Percentiles rank a stretch among this genome's conserved stretches.
Evolutionary conservation across 768 basidiomycete species (phyloP).

Genomic region (Lyophyllum atratum): DNA sequence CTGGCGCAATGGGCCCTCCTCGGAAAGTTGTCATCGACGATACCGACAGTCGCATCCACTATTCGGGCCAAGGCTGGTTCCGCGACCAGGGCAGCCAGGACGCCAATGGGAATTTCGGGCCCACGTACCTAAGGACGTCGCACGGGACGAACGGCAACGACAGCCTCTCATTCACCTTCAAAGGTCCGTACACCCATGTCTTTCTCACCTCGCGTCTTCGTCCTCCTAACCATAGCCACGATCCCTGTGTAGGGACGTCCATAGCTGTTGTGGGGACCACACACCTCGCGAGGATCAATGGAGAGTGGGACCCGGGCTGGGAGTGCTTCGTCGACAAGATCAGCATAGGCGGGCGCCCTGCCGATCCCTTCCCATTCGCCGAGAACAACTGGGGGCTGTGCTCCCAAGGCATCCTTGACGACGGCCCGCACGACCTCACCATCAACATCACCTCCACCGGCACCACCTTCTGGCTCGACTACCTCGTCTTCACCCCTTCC

Average conservation of each 20-base stretch:
- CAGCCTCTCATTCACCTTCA: slow-evolving; percentile 29
- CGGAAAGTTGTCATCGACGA: slow-evolving; percentile 37
- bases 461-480: slow-evolving; percentile 9
- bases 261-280: slow-evolving; percentile 18
- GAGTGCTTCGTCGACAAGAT: slow-evolving; percentile 24
- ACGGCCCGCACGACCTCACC: slow-evolving; percentile 23
- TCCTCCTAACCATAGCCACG: no score
- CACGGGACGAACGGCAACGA: slow-evolving; percentile 30
- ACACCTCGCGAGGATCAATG: slow-evolving; percentile 7
- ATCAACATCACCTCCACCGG: slow-evolving; percentile 9
- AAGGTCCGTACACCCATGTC: slow-evolving; percentile 21
- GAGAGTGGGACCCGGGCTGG: slow-evolving; percentile 19
- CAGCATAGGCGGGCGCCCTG: slow-evolving; percentile 9
- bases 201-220: neutral
- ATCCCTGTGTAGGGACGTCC: slow-evolving; percentile 3
- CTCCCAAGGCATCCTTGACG: slow-evolving; percentile 9
- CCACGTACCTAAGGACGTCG: slow-evolving; percentile 30
- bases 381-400: slow-evolving; percentile 24
- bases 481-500: slow-evolving; percentile 1
- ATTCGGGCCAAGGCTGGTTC: slow-evolving; percentile 31
- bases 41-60: slow-evolving; percentile 29
- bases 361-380: neutral
- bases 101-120: slow-evolving; percentile 30
- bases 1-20: slow-evolving; percentile 1
- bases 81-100: slow-evolving; percentile 26